Conservation (phyloP, 352 stramenopile genomes). For the Phytopythium delawarense region DNA sequence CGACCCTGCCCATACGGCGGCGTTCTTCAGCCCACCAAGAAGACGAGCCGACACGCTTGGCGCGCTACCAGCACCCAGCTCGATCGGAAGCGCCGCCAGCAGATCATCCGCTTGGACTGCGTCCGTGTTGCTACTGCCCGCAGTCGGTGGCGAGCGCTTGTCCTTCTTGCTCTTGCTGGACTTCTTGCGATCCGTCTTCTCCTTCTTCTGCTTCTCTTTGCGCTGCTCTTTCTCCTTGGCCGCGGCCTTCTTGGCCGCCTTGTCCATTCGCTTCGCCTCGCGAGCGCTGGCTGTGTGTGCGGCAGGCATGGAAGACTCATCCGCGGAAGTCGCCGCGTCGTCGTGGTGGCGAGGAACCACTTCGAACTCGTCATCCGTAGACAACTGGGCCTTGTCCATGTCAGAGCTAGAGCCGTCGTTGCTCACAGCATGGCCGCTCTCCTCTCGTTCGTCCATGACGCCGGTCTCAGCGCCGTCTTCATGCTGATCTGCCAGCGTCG, state of each 20-base stretch:
- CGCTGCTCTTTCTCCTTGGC: constrained; percentile 21
- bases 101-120: constrained; percentile 9
- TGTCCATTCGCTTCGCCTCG: constrained; percentile 1
- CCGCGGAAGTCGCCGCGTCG: constrained; percentile 1
- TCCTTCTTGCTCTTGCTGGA: constrained; percentile 48
- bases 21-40: neutral
- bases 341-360: neutral
- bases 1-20: neutral
- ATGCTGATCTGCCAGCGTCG: neutral
- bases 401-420: constrained; percentile 22
- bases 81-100: constrained; percentile 13
- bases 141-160: constrained; percentile 38
- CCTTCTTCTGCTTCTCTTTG: constrained; percentile 55
- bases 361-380: constrained; percentile 5
- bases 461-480: neutral
- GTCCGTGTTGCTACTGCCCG: neutral
- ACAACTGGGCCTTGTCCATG: constrained; percentile 10
- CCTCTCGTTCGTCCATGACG: neutral
- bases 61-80: neutral
- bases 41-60: neutral
- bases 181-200: constrained; percentile 54
- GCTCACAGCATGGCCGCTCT: neutral
- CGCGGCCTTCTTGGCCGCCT: constrained; percentile 26
- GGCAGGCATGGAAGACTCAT: neutral
- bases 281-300: neutral